These are phyloP conservation scores for Umbellularia californica DNA, from an alignment of 164 flowering plant genomes.

Conservation along the genomic window DNA sequence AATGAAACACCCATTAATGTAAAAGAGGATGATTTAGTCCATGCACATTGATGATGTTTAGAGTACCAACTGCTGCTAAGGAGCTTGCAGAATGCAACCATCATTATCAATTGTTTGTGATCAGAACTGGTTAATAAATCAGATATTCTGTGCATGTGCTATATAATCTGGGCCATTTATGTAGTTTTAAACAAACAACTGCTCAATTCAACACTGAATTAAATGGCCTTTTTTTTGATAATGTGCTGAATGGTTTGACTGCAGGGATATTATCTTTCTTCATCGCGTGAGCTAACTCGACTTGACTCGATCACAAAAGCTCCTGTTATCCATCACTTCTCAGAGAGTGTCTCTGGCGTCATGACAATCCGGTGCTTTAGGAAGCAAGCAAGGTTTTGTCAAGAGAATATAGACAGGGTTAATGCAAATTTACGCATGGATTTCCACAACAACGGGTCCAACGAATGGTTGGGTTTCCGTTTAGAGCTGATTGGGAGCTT, in stretches of 20 bases:
- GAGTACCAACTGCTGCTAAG: background rate
- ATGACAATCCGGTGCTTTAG: slow-evolving; percentile 83
- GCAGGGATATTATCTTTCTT: slow-evolving; percentile 77
- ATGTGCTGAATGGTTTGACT: slow-evolving; percentile 2
- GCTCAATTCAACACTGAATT: background rate
- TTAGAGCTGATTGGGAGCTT: slow-evolving; percentile 76
- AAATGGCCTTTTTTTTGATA: background rate
- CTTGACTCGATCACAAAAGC: slow-evolving; percentile 94
- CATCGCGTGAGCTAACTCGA: slow-evolving; percentile 90
- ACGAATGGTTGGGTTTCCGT: slow-evolving; percentile 98
- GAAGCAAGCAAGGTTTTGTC: slow-evolving; percentile 51
- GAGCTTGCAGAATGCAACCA: background rate
- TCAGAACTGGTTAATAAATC: too few relatives aligned
- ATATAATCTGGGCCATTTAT: background rate
- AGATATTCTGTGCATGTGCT: background rate
- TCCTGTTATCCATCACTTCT: slow-evolving; percentile 92
- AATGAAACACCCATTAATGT: background rate
- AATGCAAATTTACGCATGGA: slow-evolving; percentile 80
- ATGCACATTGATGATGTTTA: background rate
- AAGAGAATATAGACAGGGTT: slow-evolving; percentile 65
- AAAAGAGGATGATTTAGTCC: background rate
- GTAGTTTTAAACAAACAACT: too few relatives aligned
- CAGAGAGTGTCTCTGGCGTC: slow-evolving; percentile 90
- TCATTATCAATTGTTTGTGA: background rate
- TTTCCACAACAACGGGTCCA: slow-evolving; percentile 86